Percentiles rank a stretch among this genome's conserved stretches.
phyloP scores from a whole-genome alignment of 768 basidiomycete genomes.

The Tylopilus balloui region DNA sequence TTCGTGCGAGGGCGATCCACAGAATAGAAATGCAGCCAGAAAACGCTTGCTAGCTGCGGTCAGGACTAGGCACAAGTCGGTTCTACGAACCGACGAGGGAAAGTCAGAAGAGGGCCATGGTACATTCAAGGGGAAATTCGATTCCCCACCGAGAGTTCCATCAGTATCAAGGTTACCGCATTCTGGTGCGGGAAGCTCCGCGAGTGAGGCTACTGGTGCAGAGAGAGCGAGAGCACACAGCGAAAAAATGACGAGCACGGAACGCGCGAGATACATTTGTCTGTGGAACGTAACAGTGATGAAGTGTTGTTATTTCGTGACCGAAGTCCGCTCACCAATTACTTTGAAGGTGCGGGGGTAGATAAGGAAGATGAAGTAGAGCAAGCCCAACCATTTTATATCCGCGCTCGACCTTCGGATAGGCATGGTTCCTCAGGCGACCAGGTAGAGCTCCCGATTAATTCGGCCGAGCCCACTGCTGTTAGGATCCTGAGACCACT shows the following conservation, averaged over 20 bases:
- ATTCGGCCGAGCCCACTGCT: not conserved
- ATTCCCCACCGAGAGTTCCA: not conserved
- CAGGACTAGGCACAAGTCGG: not conserved
- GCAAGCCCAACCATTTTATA: not conserved
- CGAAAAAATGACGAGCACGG: not conserved
- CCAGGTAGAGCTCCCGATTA: not conserved
- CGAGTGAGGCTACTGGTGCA: not conserved
- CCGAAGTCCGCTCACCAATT: not conserved
- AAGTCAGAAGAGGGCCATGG: not conserved
- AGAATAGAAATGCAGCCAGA: not conserved
- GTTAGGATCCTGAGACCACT: too few relatives aligned
- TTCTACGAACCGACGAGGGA: not conserved
- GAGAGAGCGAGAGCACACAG: not conserved
- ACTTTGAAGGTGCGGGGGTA: not conserved
- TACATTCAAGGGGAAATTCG: not conserved
- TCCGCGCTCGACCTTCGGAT: not conserved
- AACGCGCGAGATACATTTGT: not conserved
- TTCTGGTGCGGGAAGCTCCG: not conserved
- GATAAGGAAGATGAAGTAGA: not conserved
- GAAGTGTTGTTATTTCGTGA: not conserved
- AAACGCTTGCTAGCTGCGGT: not conserved
- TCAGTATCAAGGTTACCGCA: not conserved
- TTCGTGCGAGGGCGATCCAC: not conserved
- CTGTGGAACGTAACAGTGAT: not conserved
- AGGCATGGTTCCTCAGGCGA: not conserved